Evolutionary conservation across 148 eudicot species (phyloP), one percentile per base, ranked within the genome.

Genomic region (Limonium bicolor): DNA sequence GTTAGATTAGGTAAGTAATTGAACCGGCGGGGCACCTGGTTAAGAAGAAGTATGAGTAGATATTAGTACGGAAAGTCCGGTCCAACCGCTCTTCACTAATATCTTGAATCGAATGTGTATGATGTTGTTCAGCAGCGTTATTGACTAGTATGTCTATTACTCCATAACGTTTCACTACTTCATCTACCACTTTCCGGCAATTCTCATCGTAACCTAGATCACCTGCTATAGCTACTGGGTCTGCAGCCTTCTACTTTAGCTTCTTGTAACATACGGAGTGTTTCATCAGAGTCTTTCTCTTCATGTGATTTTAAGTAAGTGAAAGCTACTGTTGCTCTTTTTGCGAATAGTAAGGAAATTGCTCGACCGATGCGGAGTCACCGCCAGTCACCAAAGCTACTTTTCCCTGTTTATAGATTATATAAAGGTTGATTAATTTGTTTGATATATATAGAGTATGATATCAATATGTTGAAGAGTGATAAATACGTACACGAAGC

Each of bases 271-370:
- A 77, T 60, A 7, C 29, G 42, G 1, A 84, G 67, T 11, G 85
- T 75, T 4, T 44, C 20, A 25, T 73, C 79, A 36, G 77, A 82
- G 0, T 27, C 45, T 0, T 55, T 61, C n/a, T n/a, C n/a, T n/a
- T n/a, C n/a, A n/a, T n/a, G n/a, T n/a, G n/a, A n/a, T 50, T 77
- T 69, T 19, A 80, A 75, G 20, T 73, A 84, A 0, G 90, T 84
- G 68, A 84, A 80, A 54, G 90, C 90, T 56, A 84, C 77, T 1
- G 82, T 76, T 11, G 90, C 95, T 20, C 95, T 90, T 52, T 79
- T 82, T 6, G 78, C 72, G 29, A 80, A 85, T 42, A 51, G 65
- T 51, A 71, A 60, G 43, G 71, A 61, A 7, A 80, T 78, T 2
- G 95, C 82, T 46, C 90, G 63, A 3, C 95, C 95, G 31, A 85